Evolutionary conservation across 1,284 basidiomycete genomes (phyloP), one percentile per base, ranked within the genome.

Genomic region (Lignosus rhinocerotis): DNA sequence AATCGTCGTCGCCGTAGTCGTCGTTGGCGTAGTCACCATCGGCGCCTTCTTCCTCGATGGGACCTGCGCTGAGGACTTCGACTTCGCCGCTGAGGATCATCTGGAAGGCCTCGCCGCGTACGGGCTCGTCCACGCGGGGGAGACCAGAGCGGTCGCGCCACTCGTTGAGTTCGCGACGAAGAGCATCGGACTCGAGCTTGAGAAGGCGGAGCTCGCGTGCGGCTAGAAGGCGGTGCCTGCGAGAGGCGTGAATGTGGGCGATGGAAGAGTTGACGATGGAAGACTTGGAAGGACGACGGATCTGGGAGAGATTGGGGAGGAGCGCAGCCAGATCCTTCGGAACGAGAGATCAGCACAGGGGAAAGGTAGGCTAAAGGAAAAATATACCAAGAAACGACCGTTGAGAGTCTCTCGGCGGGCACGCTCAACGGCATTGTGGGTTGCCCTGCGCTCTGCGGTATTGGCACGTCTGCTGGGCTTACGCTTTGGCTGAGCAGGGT

Each of bases 361-460:
- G 33, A 14, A 61, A 36, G 48, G 6, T 44, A 31, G 38, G 21
- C 14, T 19, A 32, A 33, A 17, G 30, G 17, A 47, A 41, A 53
- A 49, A 42, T 25, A 25, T 69, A 88, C 90, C 67, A 95, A 78
- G 79, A 97, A 97, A 61, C 94, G 85, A 53, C 88, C 83, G 73
- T 97, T 97, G 60, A 97, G 79, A 34, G 92, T 94, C 78, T 97
- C 95, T 58, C 94, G 81, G 53, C 95, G 85, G 68, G 92, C 90
- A 58, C 95, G 83, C 78, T 97, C 95, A 59, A 96, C 93, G 33
- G 95, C 95, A 70, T 98, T 98, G 78, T 97, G 94, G 39, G 92
- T 94, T 6, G 93, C 93, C 49, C 94, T 82, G 72, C 94, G 90
- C 74, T 96, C 95, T 60, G 94, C 94, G 45, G 94, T 96, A 77